Percentiles rank a stretch among this genome's conserved stretches.
Evolutionary conservation across 2,329 filamentous ascomycete genomes (phyloP).

Genomic region (Fusarium scirpi): DNA sequence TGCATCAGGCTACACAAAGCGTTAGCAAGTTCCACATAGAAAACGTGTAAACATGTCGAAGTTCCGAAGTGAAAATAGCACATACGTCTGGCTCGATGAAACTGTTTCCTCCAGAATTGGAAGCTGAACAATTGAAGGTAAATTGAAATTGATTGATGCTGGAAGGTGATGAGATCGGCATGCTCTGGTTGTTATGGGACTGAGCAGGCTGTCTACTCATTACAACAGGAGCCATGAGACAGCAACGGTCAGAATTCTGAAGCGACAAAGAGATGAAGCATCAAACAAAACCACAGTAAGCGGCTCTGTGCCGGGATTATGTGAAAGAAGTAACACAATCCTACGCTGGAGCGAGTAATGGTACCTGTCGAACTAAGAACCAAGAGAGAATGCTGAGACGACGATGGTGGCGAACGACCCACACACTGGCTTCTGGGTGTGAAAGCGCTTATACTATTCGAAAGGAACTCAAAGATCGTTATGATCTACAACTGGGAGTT

Average conservation of each 20-base stretch:
- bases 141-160: conserved; percentile 48
- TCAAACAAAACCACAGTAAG: conserved; percentile 1
- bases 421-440: conserved; percentile 2
- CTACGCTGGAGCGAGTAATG: conserved; percentile 13
- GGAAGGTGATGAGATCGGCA: conserved; percentile 31
- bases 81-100: conserved; percentile 53
- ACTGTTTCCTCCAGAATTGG: conserved; percentile 46
- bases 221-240: conserved; percentile 15
- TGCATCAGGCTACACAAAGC: conserved; percentile 36
- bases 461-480: neutral
- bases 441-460: conserved; percentile 10
- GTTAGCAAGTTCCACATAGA: conserved; percentile 31
- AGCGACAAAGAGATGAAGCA: conserved; percentile 4
- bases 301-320: conserved; percentile 10
- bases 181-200: conserved; percentile 22
- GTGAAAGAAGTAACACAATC: conserved; percentile 8
- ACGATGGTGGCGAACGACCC: conserved; percentile 32
- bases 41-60: neutral
- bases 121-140: conserved; percentile 49
- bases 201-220: conserved; percentile 34
- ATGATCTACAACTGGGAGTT: neutral
- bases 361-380: conserved; percentile 23
- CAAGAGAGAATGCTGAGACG: conserved; percentile 30
- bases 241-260: neutral
- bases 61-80: conserved; percentile 6